phyloP scores from a whole-genome alignment of 768 basidiomycete species.

The Crepidotus variabilis region DNA sequence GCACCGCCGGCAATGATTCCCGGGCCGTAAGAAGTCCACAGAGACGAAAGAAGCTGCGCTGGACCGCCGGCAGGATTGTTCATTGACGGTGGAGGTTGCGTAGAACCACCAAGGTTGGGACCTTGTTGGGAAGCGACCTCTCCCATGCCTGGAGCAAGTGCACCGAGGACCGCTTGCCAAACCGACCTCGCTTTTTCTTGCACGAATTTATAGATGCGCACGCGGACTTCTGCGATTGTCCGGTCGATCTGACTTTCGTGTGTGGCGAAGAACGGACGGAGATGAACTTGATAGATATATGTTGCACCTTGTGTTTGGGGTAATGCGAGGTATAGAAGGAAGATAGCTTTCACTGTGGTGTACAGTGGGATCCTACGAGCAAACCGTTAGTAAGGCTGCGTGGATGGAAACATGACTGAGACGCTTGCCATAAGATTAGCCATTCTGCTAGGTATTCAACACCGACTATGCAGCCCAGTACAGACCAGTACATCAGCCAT shows the following conservation, averaged over 20 bases:
- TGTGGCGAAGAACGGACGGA: slow-evolving; percentile 77
- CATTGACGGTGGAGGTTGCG: slow-evolving; percentile 38
- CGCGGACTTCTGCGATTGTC: slow-evolving; percentile 63
- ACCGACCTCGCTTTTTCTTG: slow-evolving; percentile 59
- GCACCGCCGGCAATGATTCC: slow-evolving; percentile 65
- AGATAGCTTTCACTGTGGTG: slow-evolving; percentile 72
- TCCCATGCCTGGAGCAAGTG: slow-evolving; percentile 30
- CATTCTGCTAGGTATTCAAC: slow-evolving; percentile 86
- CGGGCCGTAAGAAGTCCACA: slow-evolving; percentile 83
- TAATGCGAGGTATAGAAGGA: slow-evolving; percentile 86
- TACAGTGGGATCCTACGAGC: slow-evolving; percentile 83
- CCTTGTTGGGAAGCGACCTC: slow-evolving; percentile 6
- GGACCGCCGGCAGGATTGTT: slow-evolving; percentile 60
- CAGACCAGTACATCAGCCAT: slow-evolving; percentile 99
- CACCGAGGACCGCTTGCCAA: slow-evolving; percentile 61
- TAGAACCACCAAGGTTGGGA: slow-evolving; percentile 6
- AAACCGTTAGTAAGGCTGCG: background rate
- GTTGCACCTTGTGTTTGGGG: slow-evolving; percentile 89
- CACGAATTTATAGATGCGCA: slow-evolving; percentile 55
- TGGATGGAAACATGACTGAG: background rate
- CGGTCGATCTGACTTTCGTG: slow-evolving; percentile 88
- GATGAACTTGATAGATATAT: slow-evolving; percentile 74
- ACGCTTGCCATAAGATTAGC: slow-evolving; percentile 77
- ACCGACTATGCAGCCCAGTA: slow-evolving; percentile 76
- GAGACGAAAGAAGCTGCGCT: slow-evolving; percentile 54